Evolutionary conservation across 148 eudicot species (phyloP), one percentile per base, ranked within the genome.

Genomic region (Bassia scoparia): DNA sequence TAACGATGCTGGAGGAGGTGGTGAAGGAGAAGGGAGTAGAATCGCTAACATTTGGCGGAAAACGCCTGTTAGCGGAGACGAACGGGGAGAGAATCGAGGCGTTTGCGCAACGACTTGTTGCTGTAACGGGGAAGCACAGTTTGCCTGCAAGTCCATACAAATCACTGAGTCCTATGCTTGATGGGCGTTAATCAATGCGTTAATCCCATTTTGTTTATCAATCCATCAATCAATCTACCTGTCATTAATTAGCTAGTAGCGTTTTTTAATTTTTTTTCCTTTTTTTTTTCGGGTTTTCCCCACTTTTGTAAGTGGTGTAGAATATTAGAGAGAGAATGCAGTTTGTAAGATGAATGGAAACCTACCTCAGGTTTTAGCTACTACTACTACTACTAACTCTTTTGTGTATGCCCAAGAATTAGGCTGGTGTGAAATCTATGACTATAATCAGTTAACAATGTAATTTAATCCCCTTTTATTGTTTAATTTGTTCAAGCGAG

Each of bases 81-180:
- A 95, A 95, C 74, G 90, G 89, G 52, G 79, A 90, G 70, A 84
- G 93, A 73, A 88, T 95, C 41, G 87, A 78, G 54, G 70, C 68
- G 9, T 86, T 95, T 17, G 97, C 81, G 74, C 96, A 95, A 78
- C 92, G 99, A 41, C 88, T 95, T 10, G 85, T 92, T 65, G 87
- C 85, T 0, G 65, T 86, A 7, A 74, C 80, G 0, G 15, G 68
- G 77, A 67, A 83, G 77, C 83, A 67, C 74, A 95, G 99, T 74
- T 59, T 86, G 33, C 99, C 99, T 14, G 91, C 96, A 14, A 95
- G 97, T 64, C 99, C 97, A 48, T 90, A 86, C 86, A 92, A 92
- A 69, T 84, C 90, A 73, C 87, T 91, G 67, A 86, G 81, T 64
- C 91, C 96, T 35, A 78, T 88, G 17, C 84, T 81, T 72, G 84